phyloP scores from a whole-genome alignment of 2,329 filamentous ascomycete genomes.

The Diaporthe longicolla region DNA sequence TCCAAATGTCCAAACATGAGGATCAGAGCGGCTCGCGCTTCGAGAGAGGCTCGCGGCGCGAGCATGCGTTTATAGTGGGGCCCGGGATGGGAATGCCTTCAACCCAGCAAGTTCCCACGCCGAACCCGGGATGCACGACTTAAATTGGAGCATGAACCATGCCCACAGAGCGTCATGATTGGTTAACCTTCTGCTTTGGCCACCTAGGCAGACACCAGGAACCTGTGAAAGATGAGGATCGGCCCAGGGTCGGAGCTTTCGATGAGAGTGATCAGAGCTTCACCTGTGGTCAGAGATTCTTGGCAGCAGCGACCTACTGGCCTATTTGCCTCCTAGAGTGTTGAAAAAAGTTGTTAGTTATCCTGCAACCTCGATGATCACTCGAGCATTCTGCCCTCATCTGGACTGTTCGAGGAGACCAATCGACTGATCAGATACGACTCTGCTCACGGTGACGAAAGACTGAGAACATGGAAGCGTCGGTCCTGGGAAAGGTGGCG shows the following conservation, averaged over 20 bases:
- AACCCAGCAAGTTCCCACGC: constrained; percentile 18
- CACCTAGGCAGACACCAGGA: constrained; percentile 10
- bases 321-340: not conserved
- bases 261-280: constrained; percentile 21
- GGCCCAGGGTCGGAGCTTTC: constrained; percentile 11
- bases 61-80: constrained; percentile 19
- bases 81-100: constrained; percentile 36
- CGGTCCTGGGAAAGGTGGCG: not conserved
- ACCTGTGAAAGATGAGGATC: constrained; percentile 11
- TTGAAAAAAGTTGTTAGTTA: not conserved
- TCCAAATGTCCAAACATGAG: not conserved
- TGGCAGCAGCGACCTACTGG: not conserved
- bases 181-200: not conserved
- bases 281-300: constrained; percentile 25
- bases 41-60: constrained; percentile 33
- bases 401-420: not conserved
- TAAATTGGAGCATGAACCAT: not conserved
- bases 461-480: constrained; percentile 20
- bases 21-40: constrained; percentile 32
- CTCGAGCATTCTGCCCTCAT: constrained; percentile 4
- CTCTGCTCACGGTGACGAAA: constrained; percentile 22
- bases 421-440: not conserved
- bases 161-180: constrained; percentile 1
- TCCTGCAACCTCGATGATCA: constrained; percentile 7
- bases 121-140: constrained; percentile 22